Percentiles rank a stretch among this genome's conserved stretches.
Conservation (phyloP, 73 alveolate species). For the Effrenium voratum region DNA sequence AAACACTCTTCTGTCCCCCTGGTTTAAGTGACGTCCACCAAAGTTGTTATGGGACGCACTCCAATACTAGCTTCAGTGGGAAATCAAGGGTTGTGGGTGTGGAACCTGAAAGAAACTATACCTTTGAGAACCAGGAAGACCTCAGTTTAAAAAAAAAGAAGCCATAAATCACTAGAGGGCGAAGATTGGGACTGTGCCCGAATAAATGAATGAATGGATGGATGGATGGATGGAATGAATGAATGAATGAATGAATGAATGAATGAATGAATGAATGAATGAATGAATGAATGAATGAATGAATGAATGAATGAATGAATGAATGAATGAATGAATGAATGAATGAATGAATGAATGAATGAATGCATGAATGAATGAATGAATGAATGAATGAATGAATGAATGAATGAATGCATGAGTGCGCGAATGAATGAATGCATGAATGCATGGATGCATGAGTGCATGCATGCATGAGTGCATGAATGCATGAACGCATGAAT, state of each 20-base stretch:
- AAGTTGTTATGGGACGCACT: too few species aligned
- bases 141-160: too few species aligned
- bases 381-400: constrained; percentile 17
- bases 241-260: constrained; percentile 9
- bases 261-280: background rate
- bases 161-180: too few species aligned
- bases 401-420: background rate
- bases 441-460: background rate
- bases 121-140: background rate
- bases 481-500: background rate
- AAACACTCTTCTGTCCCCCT: too few species aligned
- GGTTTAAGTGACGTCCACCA: too few species aligned
- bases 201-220: background rate
- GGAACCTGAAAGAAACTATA: background rate
- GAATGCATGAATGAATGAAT: constrained; percentile 4
- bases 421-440: background rate
- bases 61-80: too few species aligned
- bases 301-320: constrained; percentile 9
- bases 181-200: too few species aligned
- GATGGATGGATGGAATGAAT: background rate
- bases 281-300: background rate
- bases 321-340: constrained; percentile 4
- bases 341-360: constrained; percentile 3
- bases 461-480: constrained; percentile 20
- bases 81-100: background rate